These are phyloP conservation scores for Fusarium buharicum DNA, from an alignment of 2,329 filamentous ascomycete species.

Conservation along the genomic window DNA sequence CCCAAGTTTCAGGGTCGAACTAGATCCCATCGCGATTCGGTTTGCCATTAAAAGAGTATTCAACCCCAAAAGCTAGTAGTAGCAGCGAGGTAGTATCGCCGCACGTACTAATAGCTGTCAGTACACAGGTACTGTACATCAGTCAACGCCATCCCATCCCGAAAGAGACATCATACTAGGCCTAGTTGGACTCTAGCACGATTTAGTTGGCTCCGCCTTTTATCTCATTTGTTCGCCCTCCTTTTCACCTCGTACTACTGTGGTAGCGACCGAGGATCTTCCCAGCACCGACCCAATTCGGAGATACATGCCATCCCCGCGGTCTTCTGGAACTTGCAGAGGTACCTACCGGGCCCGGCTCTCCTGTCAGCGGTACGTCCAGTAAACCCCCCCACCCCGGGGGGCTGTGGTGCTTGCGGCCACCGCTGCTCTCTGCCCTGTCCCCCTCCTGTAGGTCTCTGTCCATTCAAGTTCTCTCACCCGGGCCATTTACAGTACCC, in stretches of 20 bases:
- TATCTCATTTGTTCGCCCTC: conserved; percentile 40
- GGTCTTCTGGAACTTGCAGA: conserved; percentile 6
- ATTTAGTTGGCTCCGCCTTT: conserved; percentile 35
- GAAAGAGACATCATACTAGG: conserved; percentile 30
- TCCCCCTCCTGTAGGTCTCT: not conserved
- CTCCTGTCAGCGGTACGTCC: conserved; percentile 21
- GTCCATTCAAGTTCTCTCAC: conserved; percentile 12
- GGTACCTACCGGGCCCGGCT: conserved; percentile 9
- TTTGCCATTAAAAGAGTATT: conserved; percentile 3
- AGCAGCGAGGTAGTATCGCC: conserved; percentile 14
- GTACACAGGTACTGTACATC: not conserved
- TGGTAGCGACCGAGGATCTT: conserved; percentile 34
- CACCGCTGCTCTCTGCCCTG: conserved; percentile 17
- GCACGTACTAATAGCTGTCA: not conserved
- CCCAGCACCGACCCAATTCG: conserved; percentile 25
- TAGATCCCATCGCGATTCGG: conserved; percentile 17
- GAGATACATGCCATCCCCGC: conserved; percentile 32
- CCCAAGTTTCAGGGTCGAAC: conserved; percentile 30
- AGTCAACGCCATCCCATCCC: conserved; percentile 8
- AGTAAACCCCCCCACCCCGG: conserved; percentile 17
- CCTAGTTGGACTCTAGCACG: conserved; percentile 30
- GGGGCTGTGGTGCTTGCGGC: conserved; percentile 29
- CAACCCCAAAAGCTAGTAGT: not conserved
- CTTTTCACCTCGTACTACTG: conserved; percentile 31
- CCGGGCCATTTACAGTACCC: conserved; percentile 26